A percentile compares a stretch with the other conserved stretches of the same genome.
phyloP scores from a whole-genome alignment of 495 filamentous ascomycete genomes.

The Achaetomiella virescens region DNA sequence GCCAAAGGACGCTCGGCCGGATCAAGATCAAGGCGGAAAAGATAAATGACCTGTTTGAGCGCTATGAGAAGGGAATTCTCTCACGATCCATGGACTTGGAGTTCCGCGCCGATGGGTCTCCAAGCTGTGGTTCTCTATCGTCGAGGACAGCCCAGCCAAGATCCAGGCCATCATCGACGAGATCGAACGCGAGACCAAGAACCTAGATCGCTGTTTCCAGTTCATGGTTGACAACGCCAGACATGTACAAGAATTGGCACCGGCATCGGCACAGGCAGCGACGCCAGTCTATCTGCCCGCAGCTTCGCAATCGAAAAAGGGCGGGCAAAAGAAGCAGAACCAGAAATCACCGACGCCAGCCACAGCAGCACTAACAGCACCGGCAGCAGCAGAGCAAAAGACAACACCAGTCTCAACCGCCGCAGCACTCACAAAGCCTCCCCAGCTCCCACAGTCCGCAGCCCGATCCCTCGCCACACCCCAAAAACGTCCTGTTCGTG shows the following conservation, averaged over 20 bases:
- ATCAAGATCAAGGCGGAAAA: slow-evolving; percentile 16
- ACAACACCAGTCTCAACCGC: not conserved
- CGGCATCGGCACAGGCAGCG: not conserved
- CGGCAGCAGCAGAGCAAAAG: not conserved
- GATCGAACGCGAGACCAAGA: slow-evolving; percentile 14
- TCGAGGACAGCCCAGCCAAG: slow-evolving; percentile 24
- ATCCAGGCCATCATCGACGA: slow-evolving; percentile 23
- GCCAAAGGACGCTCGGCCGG: not conserved
- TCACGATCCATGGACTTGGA: slow-evolving; percentile 16
- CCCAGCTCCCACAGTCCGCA: no score
- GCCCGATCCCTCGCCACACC: no score
- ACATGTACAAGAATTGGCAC: not conserved
- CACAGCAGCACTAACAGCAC: not conserved
- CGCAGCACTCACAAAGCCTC: slow-evolving; percentile 1
- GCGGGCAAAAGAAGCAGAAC: not conserved
- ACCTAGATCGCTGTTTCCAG: slow-evolving; percentile 14
- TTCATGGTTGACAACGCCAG: slow-evolving; percentile 8
- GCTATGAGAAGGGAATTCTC: slow-evolving; percentile 23
- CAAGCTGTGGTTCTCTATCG: slow-evolving; percentile 20
- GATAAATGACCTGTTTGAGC: slow-evolving; percentile 24
- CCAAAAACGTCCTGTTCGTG: slow-evolving; percentile 23
- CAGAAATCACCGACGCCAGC: not conserved
- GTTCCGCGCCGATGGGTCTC: slow-evolving; percentile 17
- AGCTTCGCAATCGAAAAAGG: not conserved
- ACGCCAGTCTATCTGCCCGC: not conserved